Evolutionary conservation across 352 stramenopile genomes (phyloP).

Genomic region (Globisporangium irregulare): DNA sequence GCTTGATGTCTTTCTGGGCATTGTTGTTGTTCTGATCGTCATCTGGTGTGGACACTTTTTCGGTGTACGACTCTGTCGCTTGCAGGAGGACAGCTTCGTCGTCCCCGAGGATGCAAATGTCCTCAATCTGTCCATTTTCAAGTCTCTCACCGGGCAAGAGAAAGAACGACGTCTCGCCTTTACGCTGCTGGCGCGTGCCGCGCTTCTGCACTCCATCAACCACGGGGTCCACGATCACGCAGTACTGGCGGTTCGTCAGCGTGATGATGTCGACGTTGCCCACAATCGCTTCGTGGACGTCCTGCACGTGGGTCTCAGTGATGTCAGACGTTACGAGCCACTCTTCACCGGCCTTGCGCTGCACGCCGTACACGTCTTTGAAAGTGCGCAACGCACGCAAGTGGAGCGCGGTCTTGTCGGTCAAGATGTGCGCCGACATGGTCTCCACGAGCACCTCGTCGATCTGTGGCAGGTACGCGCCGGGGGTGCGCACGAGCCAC

Average conservation of each 20-base stretch:
- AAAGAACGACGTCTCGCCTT: constrained; percentile 76
- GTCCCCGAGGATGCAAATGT: constrained; percentile 67
- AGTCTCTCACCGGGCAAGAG: constrained; percentile 58
- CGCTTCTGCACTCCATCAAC: constrained; percentile 64
- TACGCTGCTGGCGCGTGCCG: constrained; percentile 67
- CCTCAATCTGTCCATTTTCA: constrained; percentile 56
- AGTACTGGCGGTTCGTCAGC: constrained; percentile 81
- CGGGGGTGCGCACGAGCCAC: constrained; percentile 72
- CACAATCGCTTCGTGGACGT: constrained; percentile 75
- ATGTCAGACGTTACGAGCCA: constrained; percentile 76
- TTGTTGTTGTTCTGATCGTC: constrained; percentile 19
- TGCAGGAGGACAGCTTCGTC: constrained; percentile 80
- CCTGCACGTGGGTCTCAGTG: constrained; percentile 70
- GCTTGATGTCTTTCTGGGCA: constrained; percentile 34
- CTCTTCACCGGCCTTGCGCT: constrained; percentile 73
- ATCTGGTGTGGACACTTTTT: constrained; percentile 24
- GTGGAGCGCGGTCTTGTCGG: constrained; percentile 58
- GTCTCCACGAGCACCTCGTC: constrained; percentile 68
- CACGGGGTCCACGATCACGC: constrained; percentile 70
- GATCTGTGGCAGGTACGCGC: constrained; percentile 74
- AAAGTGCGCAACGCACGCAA: constrained; percentile 68
- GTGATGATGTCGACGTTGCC: constrained; percentile 57
- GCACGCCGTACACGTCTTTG: constrained; percentile 66
- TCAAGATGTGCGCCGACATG: constrained; percentile 62
- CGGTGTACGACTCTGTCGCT: constrained; percentile 60